phyloP scores from a whole-genome alignment of 2,329 filamentous ascomycete species.

The Conoideocrella luteorostrata region DNA sequence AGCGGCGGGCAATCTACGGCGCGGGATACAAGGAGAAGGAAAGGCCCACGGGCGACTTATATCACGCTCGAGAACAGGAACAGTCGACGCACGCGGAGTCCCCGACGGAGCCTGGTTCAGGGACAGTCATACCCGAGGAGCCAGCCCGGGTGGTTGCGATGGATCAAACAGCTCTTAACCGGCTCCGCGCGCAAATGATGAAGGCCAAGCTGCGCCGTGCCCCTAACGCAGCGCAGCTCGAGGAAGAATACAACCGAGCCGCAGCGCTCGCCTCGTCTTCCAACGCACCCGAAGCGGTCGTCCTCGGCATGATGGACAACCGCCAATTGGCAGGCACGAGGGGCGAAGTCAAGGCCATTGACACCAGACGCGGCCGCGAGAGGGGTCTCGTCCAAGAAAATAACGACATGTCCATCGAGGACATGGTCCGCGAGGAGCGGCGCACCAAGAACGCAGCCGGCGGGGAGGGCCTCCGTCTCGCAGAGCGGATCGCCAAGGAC shows the following conservation, averaged over 20 bases:
- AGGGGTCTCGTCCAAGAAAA: slow-evolving; percentile 83
- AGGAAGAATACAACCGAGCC: slow-evolving; percentile 77
- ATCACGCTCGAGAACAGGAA: slow-evolving; percentile 64
- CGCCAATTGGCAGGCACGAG: slow-evolving; percentile 72
- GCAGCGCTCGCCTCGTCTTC: slow-evolving; percentile 53
- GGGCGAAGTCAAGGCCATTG: slow-evolving; percentile 68
- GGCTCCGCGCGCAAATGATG: slow-evolving; percentile 89
- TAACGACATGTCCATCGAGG: slow-evolving; percentile 90
- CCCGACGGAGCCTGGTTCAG: slow-evolving; percentile 39
- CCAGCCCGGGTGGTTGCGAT: slow-evolving; percentile 33
- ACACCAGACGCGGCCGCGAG: slow-evolving; percentile 76
- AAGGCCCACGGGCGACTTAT: slow-evolving; percentile 82
- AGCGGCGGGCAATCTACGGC: slow-evolving; percentile 76
- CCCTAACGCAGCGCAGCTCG: slow-evolving; percentile 67
- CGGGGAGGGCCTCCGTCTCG: slow-evolving; percentile 75
- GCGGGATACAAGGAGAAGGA: slow-evolving; percentile 77
- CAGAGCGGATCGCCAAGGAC: slow-evolving; percentile 92
- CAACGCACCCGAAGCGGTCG: slow-evolving; percentile 56
- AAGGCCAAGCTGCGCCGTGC: slow-evolving; percentile 83
- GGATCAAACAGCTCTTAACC: slow-evolving; percentile 77
- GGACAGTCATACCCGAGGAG: slow-evolving; percentile 50
- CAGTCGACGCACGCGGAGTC: slow-evolving; percentile 34
- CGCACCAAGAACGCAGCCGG: slow-evolving; percentile 71
- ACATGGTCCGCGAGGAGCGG: slow-evolving; percentile 94
- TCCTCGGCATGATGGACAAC: slow-evolving; percentile 83